A percentile compares a stretch with the other conserved stretches of the same genome.
Conservation (phyloP, 371 early-diverging fungal genomes). For the Mortierella sp. region DNA sequence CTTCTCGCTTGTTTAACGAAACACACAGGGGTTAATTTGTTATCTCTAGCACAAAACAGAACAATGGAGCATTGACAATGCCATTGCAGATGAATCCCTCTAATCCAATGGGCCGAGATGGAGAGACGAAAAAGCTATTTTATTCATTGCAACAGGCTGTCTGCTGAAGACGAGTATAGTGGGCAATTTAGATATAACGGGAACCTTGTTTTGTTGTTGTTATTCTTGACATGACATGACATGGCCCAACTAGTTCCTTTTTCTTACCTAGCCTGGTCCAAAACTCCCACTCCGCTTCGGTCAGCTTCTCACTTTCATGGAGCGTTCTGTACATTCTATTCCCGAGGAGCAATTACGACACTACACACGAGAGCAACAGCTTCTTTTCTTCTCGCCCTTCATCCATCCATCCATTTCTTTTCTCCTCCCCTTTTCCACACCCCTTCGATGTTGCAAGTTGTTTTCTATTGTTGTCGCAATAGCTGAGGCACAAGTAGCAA, state of each 20-base stretch:
- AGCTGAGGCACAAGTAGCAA: not conserved
- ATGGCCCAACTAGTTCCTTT: not conserved
- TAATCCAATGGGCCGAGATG: not conserved
- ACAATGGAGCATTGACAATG: not conserved
- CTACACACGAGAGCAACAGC: not conserved
- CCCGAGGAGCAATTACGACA: not conserved
- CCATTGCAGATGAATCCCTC: not conserved
- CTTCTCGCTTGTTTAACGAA: constrained; percentile 1
- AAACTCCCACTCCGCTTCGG: constrained; percentile 6
- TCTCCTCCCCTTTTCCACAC: not conserved
- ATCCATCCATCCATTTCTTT: no score
- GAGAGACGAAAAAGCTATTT: no score
- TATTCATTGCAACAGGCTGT: not conserved
- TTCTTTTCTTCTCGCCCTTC: not conserved
- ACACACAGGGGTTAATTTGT: not conserved
- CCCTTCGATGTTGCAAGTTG: not conserved
- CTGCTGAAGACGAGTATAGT: not conserved
- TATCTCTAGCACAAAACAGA: not conserved
- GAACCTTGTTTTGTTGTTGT: not conserved
- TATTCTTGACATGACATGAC: not conserved
- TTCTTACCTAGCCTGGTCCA: not conserved
- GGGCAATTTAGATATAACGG: not conserved
- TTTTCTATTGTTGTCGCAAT: not conserved
- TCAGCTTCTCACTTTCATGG: not conserved
- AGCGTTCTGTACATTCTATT: not conserved